phyloP scores from a whole-genome alignment of 169 alveolate species.

The Eimeria acervulina region DNA sequence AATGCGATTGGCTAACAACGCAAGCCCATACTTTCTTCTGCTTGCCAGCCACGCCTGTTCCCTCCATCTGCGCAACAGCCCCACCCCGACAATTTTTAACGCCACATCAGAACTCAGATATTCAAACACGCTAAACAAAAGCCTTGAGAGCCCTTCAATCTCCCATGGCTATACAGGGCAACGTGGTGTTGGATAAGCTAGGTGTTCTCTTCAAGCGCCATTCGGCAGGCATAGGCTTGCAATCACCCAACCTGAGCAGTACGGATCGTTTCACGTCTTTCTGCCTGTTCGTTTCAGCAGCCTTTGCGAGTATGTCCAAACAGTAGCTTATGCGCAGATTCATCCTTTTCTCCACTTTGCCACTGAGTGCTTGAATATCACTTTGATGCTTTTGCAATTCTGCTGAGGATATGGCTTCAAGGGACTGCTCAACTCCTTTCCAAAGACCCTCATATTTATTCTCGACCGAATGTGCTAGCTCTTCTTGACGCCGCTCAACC shows the following conservation, averaged over 20 bases:
- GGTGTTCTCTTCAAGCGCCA: neutral
- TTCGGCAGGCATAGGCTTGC: neutral
- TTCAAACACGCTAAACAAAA: neutral
- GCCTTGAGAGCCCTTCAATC: neutral
- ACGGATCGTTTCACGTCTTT: slow-evolving; percentile 44
- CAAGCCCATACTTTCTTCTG: slow-evolving; percentile 25
- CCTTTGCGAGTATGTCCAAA: slow-evolving; percentile 55
- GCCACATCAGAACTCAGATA: neutral
- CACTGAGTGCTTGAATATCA: slow-evolving; percentile 36
- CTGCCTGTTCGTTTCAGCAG: slow-evolving; percentile 10
- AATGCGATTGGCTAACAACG: slow-evolving; percentile 32
- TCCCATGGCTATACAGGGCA: neutral
- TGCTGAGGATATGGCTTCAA: slow-evolving; percentile 28
- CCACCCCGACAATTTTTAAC: neutral
- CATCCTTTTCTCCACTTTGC: slow-evolving; percentile 38
- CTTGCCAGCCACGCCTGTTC: slow-evolving; percentile 66
- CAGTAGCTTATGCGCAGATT: slow-evolving; percentile 57
- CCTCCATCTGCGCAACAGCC: slow-evolving; percentile 47
- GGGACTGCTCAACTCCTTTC: slow-evolving; percentile 34
- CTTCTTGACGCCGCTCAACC: slow-evolving; percentile 58
- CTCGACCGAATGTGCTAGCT: slow-evolving; percentile 41
- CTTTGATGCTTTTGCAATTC: slow-evolving; percentile 50
- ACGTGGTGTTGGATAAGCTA: neutral
- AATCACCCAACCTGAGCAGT: slow-evolving; percentile 57
- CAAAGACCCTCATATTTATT: slow-evolving; percentile 61